phyloP scores from a whole-genome alignment of 768 basidiomycete genomes.

The Lactifluus hygrophoroides region DNA sequence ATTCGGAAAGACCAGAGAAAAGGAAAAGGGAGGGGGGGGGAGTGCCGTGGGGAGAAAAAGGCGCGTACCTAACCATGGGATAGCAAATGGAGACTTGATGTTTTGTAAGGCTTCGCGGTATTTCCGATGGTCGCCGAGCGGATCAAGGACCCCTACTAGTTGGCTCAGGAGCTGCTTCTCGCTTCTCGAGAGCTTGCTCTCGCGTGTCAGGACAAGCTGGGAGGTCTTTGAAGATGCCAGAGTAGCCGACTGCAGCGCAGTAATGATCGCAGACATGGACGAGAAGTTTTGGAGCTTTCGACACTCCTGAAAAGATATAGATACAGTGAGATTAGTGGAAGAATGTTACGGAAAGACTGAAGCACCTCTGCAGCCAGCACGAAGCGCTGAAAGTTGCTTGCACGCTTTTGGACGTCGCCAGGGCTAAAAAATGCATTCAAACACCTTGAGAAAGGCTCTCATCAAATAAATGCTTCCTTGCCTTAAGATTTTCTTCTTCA shows the following conservation, averaged over 20 bases:
- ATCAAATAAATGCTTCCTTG: constrained; percentile 1
- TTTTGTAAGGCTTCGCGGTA: constrained; percentile 32
- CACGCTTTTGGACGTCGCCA: constrained; percentile 31
- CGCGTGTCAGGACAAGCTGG: constrained; percentile 25
- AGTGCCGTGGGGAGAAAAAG: background rate
- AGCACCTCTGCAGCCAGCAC: constrained; percentile 35
- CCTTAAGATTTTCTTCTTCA: constrained; percentile 18
- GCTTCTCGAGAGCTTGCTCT: constrained; percentile 11
- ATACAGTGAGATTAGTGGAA: background rate
- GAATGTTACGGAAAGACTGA: background rate
- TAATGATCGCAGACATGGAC: constrained; percentile 36
- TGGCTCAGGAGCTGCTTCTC: constrained; percentile 26
- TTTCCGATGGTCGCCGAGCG: constrained; percentile 29
- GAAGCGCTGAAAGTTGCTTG: constrained; percentile 37
- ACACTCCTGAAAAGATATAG: constrained; percentile 31
- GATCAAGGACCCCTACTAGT: constrained; percentile 25
- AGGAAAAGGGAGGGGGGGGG: background rate
- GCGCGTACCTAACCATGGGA: constrained; percentile 35
- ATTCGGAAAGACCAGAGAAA: background rate
- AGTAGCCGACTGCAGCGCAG: constrained; percentile 34
- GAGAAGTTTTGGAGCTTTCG: constrained; percentile 36
- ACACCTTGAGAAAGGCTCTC: constrained; percentile 26
- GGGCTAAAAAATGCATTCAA: constrained; percentile 27
- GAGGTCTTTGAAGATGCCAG: constrained; percentile 33
- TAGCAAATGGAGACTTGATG: constrained; percentile 21